Evolutionary conservation across 352 stramenopile genomes (phyloP).

Genomic region (Pythium sukuiense): DNA sequence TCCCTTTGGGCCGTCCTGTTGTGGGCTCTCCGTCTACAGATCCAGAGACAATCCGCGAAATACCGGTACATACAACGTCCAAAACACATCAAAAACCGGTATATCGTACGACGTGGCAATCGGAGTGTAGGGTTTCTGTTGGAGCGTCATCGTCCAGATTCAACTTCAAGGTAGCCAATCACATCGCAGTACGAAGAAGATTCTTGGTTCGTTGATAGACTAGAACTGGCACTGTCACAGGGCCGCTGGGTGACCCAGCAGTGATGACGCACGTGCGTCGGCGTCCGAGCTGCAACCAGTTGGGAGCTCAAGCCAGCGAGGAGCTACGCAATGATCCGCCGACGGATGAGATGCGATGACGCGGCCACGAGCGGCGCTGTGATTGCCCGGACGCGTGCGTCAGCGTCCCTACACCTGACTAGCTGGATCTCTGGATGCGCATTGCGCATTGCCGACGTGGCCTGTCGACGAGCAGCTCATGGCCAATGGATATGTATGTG

Average conservation of each 20-base stretch:
- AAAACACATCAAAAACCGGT: conserved; percentile 16
- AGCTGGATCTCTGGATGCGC: not conserved
- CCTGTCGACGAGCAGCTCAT: not conserved
- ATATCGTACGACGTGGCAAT: not conserved
- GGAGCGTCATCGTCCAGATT: conserved; percentile 25
- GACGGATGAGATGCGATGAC: conserved; percentile 12
- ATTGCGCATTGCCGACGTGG: not conserved
- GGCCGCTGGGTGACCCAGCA: not conserved
- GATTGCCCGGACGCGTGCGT: conserved; percentile 14
- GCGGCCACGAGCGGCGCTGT: not conserved
- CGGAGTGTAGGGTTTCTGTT: conserved; percentile 18
- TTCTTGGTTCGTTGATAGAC: conserved; percentile 6
- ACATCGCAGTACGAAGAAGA: conserved; percentile 9
- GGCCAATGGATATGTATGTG: not conserved
- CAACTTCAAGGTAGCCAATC: conserved; percentile 25
- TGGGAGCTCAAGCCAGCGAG: not conserved
- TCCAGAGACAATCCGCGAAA: not conserved
- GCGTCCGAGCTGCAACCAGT: conserved; percentile 13
- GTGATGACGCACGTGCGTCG: conserved; percentile 24
- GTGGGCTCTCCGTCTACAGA: conserved; percentile 25
- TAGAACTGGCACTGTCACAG: conserved; percentile 25
- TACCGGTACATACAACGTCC: conserved; percentile 23
- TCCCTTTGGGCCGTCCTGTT: not conserved
- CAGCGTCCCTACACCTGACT: not conserved
- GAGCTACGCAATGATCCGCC: not conserved